Base-by-base conservation (phyloP, 2,329 filamentous ascomycete species). In the Gaeumannomyces tritici region DNA sequence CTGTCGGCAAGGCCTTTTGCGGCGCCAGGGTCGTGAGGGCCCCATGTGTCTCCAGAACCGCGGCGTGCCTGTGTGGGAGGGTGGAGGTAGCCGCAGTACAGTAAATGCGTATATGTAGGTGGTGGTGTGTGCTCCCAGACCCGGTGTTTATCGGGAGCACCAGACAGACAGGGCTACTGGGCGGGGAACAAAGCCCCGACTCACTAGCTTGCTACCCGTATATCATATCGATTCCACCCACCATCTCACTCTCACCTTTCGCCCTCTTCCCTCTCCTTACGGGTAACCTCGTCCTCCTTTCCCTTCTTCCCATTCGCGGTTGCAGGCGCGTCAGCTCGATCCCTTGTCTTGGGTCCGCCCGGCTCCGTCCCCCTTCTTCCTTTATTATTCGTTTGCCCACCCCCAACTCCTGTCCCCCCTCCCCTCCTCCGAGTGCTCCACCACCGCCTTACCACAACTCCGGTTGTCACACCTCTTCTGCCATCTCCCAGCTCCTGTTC, bases 241-340 rank as follows among this genome's bases (percentile, higher is more conserved):
- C 77, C 77, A 77, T 74, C 75, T 72, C 71, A 69, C 68, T 75
- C 75, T 76, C 66, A 77, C 76, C 76, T 74, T 77, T 51, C 21
- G 42, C 75, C 74, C 72, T 76, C 74, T 76, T 72, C 73, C 42
- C 42, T 51, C 69, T 80, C 79, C 74, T 80, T 79, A 83, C 81
- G 81, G 84, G 75, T 76, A 76, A 77, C 42, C 74, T 80, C 80
- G 79, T 84, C 80, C 77, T 75, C 75, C 78, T 71, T 81, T 82
- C 78, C 79, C 79, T 82, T 82, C 79, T 81, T 79, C 75, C 78
- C 74, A 79, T 78, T 79, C 77, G 76, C 77, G 79, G 80, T 77
- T 79, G 78, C 79, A 80, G 83, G 83, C 79, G 85, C 83, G 80
- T 79, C 80, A 80, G 80, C 79, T 81, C 81, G 79, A 80, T 77